Evolutionary conservation across 495 filamentous ascomycete species (phyloP).

Genomic region (Poronia punctata): DNA sequence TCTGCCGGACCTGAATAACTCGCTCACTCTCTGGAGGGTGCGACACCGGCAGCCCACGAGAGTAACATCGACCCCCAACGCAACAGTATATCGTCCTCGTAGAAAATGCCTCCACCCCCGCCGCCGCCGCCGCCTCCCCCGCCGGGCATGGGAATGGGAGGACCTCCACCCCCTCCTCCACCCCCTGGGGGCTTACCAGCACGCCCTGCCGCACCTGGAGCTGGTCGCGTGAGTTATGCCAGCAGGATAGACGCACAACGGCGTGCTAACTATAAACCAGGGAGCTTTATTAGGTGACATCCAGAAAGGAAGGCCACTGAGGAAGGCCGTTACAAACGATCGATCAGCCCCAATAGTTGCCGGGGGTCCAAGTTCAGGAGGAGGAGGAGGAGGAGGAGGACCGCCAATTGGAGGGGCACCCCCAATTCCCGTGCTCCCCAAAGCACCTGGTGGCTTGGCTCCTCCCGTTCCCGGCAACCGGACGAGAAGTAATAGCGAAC

Average conservation of each 20-base stretch:
- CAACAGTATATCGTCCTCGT: no score
- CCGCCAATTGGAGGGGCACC: constrained; percentile 62
- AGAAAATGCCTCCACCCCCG: constrained; percentile 47
- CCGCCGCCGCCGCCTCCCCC: constrained; percentile 64
- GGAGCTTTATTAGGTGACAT: constrained; percentile 88
- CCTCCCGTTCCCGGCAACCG: constrained; percentile 68
- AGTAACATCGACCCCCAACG: no score
- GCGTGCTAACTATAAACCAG: constrained; percentile 45
- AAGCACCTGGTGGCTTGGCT: constrained; percentile 53
- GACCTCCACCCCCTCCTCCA: constrained; percentile 62
- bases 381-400: constrained; percentile 45
- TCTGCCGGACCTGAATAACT: no score
- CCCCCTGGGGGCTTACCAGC: constrained; percentile 38
- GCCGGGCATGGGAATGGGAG: constrained; percentile 53
- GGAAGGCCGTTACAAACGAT: constrained; percentile 90
- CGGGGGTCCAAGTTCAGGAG: constrained; percentile 47
- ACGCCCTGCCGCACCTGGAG: constrained; percentile 23
- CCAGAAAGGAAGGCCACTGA: constrained; percentile 69
- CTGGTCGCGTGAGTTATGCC: constrained; percentile 16
- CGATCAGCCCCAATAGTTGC: constrained; percentile 77
- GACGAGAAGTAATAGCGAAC: constrained; percentile 77
- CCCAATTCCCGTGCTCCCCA: constrained; percentile 66
- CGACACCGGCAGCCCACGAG: no score
- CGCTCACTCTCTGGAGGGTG: no score
- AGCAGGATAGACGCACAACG: constrained; percentile 11